Conservation (phyloP, 2,329 filamentous ascomycete species). For the Aaosphaeria pasadenensis region DNA sequence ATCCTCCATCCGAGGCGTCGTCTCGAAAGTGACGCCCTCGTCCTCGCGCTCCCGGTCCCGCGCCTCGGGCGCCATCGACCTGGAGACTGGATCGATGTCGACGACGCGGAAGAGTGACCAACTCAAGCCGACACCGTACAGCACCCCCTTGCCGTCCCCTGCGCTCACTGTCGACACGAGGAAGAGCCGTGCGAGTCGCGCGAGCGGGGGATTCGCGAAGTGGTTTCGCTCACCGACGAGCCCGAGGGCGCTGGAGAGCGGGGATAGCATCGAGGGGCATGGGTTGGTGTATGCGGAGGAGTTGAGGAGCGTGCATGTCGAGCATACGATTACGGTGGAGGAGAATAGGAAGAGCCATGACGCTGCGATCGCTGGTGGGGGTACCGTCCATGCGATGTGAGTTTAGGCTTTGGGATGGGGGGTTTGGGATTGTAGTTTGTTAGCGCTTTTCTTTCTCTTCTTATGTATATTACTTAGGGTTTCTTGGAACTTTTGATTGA, state of each 20-base stretch:
- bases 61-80: conserved; percentile 6
- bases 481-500: neutral
- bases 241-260: neutral
- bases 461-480: neutral
- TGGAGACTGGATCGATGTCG: conserved; percentile 5
- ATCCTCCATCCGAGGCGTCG: conserved; percentile 16
- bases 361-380: neutral
- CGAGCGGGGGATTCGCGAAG: conserved; percentile 7
- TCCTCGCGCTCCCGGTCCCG: conserved; percentile 7
- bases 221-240: conserved; percentile 8
- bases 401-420: neutral
- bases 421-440: no score
- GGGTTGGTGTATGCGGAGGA: conserved; percentile 14
- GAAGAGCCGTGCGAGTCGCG: neutral
- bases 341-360: neutral
- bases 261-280: conserved; percentile 11
- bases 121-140: conserved; percentile 5
- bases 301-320: conserved; percentile 3
- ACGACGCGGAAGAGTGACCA: conserved; percentile 2
- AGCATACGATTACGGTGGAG: conserved; percentile 7
- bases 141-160: conserved; percentile 7
- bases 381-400: neutral
- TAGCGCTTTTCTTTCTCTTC: neutral
- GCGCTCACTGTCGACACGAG: conserved; percentile 1
- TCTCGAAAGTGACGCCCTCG: conserved; percentile 11